Percentiles rank a stretch among this genome's conserved stretches.
phyloP scores from a whole-genome alignment of 2,329 filamentous ascomycete species.

The Mariannaea elegans region DNA sequence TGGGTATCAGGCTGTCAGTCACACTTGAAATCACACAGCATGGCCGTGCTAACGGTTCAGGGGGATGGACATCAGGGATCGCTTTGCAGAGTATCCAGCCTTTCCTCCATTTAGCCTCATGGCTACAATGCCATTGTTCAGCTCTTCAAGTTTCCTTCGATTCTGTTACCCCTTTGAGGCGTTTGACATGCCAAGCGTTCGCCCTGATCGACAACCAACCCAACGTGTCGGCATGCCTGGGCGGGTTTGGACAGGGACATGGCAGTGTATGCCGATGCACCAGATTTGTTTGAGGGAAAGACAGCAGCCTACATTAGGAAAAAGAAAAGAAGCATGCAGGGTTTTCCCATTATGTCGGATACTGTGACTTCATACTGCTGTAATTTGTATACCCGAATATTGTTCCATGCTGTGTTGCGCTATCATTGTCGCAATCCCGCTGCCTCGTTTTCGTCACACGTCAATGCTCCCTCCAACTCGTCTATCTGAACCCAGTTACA shows the following conservation, averaged over 20 bases:
- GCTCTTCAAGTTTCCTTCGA: not conserved
- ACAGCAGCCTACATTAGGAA: not conserved
- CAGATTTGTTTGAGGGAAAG: conserved; percentile 12
- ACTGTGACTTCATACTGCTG: not conserved
- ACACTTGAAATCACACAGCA: conserved; percentile 20
- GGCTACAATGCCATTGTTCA: not conserved
- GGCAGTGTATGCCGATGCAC: conserved; percentile 11
- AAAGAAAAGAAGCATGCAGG: conserved; percentile 13
- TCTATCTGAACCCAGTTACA: conserved; percentile 14
- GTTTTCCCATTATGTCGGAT: not conserved
- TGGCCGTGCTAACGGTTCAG: conserved; percentile 29
- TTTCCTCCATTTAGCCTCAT: not conserved
- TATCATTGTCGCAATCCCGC: not conserved
- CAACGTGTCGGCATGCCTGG: conserved; percentile 17
- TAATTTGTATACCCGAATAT: not conserved
- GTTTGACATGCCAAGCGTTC: conserved; percentile 16
- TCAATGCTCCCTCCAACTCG: not conserved
- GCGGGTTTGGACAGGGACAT: conserved; percentile 21
- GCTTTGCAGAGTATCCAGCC: not conserved
- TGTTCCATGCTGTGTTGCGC: not conserved
- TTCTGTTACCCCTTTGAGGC: not conserved
- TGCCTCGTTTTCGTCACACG: not conserved
- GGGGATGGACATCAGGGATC: conserved; percentile 39
- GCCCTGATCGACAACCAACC: conserved; percentile 22
- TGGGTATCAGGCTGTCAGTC: conserved; percentile 16